Conservation (phyloP, 345 rosid genomes). For the Erucastrum elatum region DNA sequence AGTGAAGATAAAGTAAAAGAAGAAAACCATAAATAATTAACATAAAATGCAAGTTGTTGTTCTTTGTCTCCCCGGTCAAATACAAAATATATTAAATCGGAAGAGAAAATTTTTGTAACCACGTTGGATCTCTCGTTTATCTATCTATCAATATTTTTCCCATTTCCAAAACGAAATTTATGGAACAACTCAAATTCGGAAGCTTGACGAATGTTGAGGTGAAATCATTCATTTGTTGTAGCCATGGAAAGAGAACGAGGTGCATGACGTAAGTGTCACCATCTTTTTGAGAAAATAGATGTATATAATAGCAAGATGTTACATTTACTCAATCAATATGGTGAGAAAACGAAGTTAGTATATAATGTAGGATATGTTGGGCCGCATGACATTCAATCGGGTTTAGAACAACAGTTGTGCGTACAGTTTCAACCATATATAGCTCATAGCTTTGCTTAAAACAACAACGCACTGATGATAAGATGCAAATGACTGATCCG, state of each 20-base stretch:
- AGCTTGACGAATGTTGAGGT: not conserved
- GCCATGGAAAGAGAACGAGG: not conserved
- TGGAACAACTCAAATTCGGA: not conserved
- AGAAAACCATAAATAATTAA: not conserved
- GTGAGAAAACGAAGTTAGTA: not conserved
- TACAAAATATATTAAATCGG: conserved; percentile 22
- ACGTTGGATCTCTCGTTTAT: conserved; percentile 31
- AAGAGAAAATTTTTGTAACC: conserved; percentile 19
- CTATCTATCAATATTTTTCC: not conserved
- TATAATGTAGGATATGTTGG: not conserved
- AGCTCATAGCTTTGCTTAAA: not conserved
- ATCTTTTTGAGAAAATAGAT: not conserved
- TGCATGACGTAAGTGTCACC: not conserved
- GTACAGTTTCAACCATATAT: not conserved
- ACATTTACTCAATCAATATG: conserved; percentile 1
- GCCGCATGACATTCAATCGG: no score
- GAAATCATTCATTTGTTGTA: not conserved
- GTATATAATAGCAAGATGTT: not conserved
- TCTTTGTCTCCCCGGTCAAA: conserved; percentile 26
- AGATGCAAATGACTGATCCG: not conserved
- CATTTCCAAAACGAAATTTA: conserved; percentile 11
- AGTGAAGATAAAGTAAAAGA: not conserved
- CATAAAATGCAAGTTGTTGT: conserved; percentile 30
- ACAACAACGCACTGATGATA: not conserved
- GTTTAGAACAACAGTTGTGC: not conserved